A percentile compares a stretch with the other conserved stretches of the same genome.
Conservation (phyloP, 306 rosid species). For the Malus sieversii region DNA sequence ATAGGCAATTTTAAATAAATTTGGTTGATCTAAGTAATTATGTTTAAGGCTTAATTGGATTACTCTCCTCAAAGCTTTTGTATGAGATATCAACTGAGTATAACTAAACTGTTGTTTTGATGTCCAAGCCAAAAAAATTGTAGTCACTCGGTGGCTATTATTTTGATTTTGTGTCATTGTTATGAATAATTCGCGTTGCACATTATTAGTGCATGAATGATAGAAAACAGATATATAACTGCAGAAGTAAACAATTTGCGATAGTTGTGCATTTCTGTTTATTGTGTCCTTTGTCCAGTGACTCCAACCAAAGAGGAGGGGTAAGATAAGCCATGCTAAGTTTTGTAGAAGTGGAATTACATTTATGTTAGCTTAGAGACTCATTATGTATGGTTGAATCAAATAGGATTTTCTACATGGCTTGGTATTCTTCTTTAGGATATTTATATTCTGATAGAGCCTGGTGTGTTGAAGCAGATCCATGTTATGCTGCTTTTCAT, state of each 20-base stretch:
- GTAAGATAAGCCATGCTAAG: neutral
- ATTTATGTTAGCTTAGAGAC: neutral
- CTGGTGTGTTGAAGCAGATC: constrained; percentile 42
- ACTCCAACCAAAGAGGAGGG: neutral
- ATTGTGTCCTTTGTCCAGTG: neutral
- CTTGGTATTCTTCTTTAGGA: constrained; percentile 3
- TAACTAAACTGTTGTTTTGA: neutral
- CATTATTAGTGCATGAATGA: neutral
- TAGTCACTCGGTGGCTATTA: neutral
- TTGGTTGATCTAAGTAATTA: neutral
- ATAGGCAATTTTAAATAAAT: neutral
- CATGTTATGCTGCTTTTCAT: constrained; percentile 58
- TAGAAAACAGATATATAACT: neutral
- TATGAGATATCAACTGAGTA: neutral
- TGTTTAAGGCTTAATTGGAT: neutral
- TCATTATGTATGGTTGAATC: neutral
- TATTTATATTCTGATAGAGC: constrained; percentile 24
- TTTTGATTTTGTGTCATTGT: neutral
- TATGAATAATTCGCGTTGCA: neutral
- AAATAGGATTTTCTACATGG: neutral
- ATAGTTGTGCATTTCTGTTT: neutral
- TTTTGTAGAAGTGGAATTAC: neutral
- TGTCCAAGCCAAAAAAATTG: neutral
- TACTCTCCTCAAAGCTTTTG: neutral
- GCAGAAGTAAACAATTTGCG: neutral